phyloP scores from a whole-genome alignment of 768 basidiomycete species.

The Roridomyces roridus region DNA sequence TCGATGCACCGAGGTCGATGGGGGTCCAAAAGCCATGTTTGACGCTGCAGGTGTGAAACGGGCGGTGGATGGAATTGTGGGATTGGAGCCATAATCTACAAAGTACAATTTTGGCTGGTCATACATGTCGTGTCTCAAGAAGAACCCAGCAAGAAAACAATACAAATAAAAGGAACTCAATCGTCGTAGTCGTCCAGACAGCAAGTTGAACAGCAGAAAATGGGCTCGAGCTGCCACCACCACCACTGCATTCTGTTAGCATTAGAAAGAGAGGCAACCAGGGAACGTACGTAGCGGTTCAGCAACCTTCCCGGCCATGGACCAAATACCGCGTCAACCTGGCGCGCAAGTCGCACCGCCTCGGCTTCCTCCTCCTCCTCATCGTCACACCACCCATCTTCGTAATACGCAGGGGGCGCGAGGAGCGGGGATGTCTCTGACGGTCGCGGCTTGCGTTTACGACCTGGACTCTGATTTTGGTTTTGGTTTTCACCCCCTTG shows the following conservation, averaged over 20 bases:
- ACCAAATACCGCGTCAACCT: slow-evolving; percentile 66
- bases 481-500: slow-evolving; percentile 17
- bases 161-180: too few relatives aligned
- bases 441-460: slow-evolving; percentile 41
- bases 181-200: slow-evolving; percentile 65
- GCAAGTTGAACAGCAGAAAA: slow-evolving; percentile 58
- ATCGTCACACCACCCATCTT: slow-evolving; percentile 21
- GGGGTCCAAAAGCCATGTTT: slow-evolving; percentile 36
- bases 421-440: slow-evolving; percentile 24
- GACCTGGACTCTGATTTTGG: not conserved
- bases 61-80: slow-evolving; percentile 43
- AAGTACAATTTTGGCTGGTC: too few relatives aligned
- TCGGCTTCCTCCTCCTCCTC: slow-evolving; percentile 36
- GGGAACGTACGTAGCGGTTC: slow-evolving; percentile 67
- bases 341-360: slow-evolving; percentile 46
- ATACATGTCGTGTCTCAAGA: too few relatives aligned
- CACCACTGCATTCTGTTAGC: slow-evolving; percentile 65
- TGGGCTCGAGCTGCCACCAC: slow-evolving; percentile 77
- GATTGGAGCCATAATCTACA: not conserved
- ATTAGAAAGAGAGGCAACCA: not conserved
- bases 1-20: slow-evolving; percentile 57
- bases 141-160: too few relatives aligned
- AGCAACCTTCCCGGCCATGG: slow-evolving; percentile 70
- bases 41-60: slow-evolving; percentile 50
- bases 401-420: slow-evolving; percentile 25